Conservation (phyloP, 2,329 filamentous ascomycete species). For the Phialophora expanda region DNA sequence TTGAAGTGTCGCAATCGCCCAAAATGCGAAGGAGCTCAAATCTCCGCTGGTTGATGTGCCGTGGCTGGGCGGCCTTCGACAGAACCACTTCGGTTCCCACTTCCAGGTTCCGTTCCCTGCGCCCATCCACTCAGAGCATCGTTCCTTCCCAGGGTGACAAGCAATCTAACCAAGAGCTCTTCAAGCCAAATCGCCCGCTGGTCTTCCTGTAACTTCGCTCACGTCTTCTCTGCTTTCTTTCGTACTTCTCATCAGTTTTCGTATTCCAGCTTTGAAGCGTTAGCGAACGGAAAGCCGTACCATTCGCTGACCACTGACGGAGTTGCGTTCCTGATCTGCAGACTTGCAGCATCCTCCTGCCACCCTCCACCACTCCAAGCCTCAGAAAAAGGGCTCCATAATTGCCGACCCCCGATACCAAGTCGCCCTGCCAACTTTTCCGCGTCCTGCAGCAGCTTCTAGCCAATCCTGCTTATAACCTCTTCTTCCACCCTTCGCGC, state of each 20-base stretch:
- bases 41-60: constrained; percentile 9
- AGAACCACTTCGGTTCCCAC: constrained; percentile 2
- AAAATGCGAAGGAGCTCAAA: constrained; percentile 13
- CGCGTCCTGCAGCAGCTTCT: constrained; percentile 20
- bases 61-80: neutral
- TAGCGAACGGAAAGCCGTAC: neutral
- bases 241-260: neutral
- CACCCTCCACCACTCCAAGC: constrained; percentile 2
- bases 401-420: constrained; percentile 18
- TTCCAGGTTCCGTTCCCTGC: neutral
- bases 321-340: constrained; percentile 10
- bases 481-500: constrained; percentile 10
- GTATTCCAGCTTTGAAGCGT: neutral
- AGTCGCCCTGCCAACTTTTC: constrained; percentile 36
- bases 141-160: constrained; percentile 1
- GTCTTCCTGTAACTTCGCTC: neutral
- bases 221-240: constrained; percentile 1
- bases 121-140: neutral
- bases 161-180: constrained; percentile 2
- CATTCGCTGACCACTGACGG: constrained; percentile 1
- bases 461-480: constrained; percentile 26
- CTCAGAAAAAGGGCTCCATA: constrained; percentile 8
- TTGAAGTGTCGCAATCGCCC: neutral
- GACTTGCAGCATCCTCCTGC: constrained; percentile 9
- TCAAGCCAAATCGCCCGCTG: neutral